Percentiles rank a stretch among this genome's conserved stretches.
Evolutionary conservation across 1,139 yeast genomes (phyloP).

Genomic region (Debaryomycetaceae sp.): DNA sequence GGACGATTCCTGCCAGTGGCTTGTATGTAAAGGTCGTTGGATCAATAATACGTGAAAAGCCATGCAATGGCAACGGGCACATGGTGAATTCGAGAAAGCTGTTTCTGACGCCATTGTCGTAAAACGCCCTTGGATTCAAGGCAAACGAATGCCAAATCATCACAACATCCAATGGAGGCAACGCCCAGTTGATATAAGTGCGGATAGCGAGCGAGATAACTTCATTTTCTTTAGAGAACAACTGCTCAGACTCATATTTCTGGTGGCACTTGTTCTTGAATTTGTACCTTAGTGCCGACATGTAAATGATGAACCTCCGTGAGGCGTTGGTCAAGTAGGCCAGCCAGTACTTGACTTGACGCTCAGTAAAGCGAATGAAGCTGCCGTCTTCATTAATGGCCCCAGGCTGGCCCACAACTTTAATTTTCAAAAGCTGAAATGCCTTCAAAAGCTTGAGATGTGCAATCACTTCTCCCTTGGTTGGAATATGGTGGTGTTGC

Average conservation of each 20-base stretch:
- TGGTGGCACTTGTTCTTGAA: conserved; percentile 5
- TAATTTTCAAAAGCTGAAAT: conserved; percentile 20
- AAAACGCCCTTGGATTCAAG: conserved; percentile 17
- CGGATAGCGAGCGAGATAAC: not conserved
- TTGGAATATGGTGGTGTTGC: conserved; percentile 4
- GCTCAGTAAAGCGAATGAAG: conserved; percentile 9
- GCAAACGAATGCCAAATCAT: conserved; percentile 36
- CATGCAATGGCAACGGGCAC: conserved; percentile 24
- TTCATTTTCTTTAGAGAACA: conserved; percentile 2
- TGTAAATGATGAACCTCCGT: conserved; percentile 25
- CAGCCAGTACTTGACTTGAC: conserved; percentile 24
- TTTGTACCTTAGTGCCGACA: conserved; percentile 16
- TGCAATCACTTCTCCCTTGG: conserved; percentile 19
- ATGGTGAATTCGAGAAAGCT: conserved; percentile 18
- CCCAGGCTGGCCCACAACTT: conserved; percentile 10
- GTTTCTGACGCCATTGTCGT: conserved; percentile 25
- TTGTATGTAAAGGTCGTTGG: conserved; percentile 17
- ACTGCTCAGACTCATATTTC: conserved; percentile 5
- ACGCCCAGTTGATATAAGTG: conserved; percentile 4
- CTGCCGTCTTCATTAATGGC: conserved; percentile 2
- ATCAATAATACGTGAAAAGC: conserved; percentile 18
- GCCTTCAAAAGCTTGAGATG: conserved; percentile 31
- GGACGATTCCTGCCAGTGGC: conserved; percentile 10
- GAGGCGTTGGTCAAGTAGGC: conserved; percentile 26
- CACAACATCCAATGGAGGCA: conserved; percentile 35